phyloP scores from a whole-genome alignment of 805 yeast genomes.

The Wickerhamomyces queroliae region DNA sequence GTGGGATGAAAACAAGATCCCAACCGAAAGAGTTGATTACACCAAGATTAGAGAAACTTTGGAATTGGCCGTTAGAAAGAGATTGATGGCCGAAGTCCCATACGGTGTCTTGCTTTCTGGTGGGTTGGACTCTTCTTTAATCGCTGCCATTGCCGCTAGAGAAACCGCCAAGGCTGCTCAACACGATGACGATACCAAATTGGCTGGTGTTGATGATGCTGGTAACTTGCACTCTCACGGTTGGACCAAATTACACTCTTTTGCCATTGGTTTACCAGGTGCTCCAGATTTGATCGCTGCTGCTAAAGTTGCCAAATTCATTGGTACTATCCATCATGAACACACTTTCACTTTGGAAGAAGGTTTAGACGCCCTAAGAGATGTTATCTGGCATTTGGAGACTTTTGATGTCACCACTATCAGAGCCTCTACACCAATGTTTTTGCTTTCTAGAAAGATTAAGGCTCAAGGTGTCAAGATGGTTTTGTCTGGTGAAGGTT shows the following conservation, averaged over 20 bases:
- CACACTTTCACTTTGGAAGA: constrained; percentile 96
- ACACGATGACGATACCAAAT: constrained; percentile 43
- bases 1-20: constrained; percentile 82
- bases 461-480: constrained; percentile 99
- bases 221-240: constrained; percentile 79
- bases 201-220: constrained; percentile 88
- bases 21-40: constrained; percentile 72
- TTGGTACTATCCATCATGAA: constrained; percentile 96
- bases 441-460: constrained; percentile 89
- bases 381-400: constrained; percentile 93
- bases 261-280: constrained; percentile 94
- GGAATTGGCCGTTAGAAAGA: constrained; percentile 95
- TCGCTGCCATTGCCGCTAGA: constrained; percentile 95
- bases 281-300: constrained; percentile 99
- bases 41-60: constrained; percentile 67
- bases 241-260: constrained; percentile 85
- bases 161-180: constrained; percentile 76
- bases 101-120: constrained; percentile 97
- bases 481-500: constrained; percentile 99
- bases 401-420: constrained; percentile 98
- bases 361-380: constrained; percentile 92
- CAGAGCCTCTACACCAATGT: constrained; percentile 99
- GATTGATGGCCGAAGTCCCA: constrained; percentile 99
- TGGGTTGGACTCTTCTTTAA: constrained; percentile 94
- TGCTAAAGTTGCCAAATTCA: constrained; percentile 90